Evolutionary conservation across 2,329 filamentous ascomycete genomes (phyloP), one percentile per base, ranked within the genome.

Genomic region (Podosphaera aphanis): DNA sequence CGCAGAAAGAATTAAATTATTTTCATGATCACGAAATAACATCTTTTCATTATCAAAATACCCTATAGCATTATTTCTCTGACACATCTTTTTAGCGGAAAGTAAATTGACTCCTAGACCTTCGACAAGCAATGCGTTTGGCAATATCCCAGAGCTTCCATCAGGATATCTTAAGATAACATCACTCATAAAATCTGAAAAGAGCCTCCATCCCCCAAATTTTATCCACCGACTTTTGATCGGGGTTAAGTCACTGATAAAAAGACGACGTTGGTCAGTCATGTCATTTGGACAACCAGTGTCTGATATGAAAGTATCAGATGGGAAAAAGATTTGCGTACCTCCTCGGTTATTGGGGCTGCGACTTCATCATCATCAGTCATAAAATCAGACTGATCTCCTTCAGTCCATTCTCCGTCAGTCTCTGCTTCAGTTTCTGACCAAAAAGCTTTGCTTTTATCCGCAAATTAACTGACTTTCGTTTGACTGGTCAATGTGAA

Each of bases 71-170:
- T 33, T 33, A 43, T 31, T 43, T 43, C 41, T 43, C 18, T 41
- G 3, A 19, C 41, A 43, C 3, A 33, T 10, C 21, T 20, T 8
- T 43, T 33, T 43, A 18, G 25, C 41, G 5, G 41, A 33, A 18
- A 43, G 41, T 19, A 43, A 33, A 43, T 43, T 43, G 13, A 43
- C 41, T 5, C 41, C 41, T n/a, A 43, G 41, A 19, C 27, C 18
- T 3, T 31, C 25, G 11, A 43, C 25, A 7, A 31, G 18, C n/a
- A 43, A 43, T 5, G 19, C 23, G 18, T 43, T 21, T 25, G 5
- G 25, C 18, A 33, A 31, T n/a, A n/a, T n/a, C n/a, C n/a, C n/a
- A n/a, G n/a, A n/a, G n/a, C n/a, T n/a, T n/a, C n/a, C n/a, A n/a
- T n/a, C n/a, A n/a, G n/a, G n/a, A n/a, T n/a, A n/a, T n/a, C n/a